Percentiles rank a stretch among this genome's conserved stretches.
Evolutionary conservation across 306 rosid genomes (phyloP).

Genomic region (Acacia acuminata): DNA sequence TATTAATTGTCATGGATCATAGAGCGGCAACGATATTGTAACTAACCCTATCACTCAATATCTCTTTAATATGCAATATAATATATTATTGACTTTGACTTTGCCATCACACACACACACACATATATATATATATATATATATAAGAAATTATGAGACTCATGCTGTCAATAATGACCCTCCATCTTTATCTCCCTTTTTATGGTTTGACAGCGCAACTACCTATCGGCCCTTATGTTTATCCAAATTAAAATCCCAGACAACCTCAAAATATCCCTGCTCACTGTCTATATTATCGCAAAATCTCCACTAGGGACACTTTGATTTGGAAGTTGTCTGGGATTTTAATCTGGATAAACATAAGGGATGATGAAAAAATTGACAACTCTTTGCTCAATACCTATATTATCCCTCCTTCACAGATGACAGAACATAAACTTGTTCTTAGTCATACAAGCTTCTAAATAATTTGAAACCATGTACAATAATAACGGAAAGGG

Average conservation of each 20-base stretch:
- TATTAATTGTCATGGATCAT: neutral
- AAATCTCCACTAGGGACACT: neutral
- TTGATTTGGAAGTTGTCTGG: too few relatives aligned
- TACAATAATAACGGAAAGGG: neutral
- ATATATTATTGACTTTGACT: neutral
- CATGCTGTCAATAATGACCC: neutral
- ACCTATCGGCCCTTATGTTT: neutral
- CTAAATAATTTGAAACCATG: too few relatives aligned
- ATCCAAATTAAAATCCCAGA: neutral
- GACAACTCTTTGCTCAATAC: too few relatives aligned
- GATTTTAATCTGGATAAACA: too few relatives aligned
- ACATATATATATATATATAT: too few relatives aligned
- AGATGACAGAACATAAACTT: too few relatives aligned
- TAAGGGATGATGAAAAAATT: too few relatives aligned
- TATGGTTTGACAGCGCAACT: neutral
- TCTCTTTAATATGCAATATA: neutral
- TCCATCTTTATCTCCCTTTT: neutral
- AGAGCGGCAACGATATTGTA: neutral
- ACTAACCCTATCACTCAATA: neutral
- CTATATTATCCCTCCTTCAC: neutral
- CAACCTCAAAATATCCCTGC: neutral
- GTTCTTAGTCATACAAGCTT: too few relatives aligned
- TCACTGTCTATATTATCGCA: too few relatives aligned
- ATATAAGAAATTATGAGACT: neutral
- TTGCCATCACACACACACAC: neutral